These are phyloP conservation scores for Massarina eburnea DNA, from an alignment of 2,329 filamentous ascomycete genomes.

Conservation along the genomic window DNA sequence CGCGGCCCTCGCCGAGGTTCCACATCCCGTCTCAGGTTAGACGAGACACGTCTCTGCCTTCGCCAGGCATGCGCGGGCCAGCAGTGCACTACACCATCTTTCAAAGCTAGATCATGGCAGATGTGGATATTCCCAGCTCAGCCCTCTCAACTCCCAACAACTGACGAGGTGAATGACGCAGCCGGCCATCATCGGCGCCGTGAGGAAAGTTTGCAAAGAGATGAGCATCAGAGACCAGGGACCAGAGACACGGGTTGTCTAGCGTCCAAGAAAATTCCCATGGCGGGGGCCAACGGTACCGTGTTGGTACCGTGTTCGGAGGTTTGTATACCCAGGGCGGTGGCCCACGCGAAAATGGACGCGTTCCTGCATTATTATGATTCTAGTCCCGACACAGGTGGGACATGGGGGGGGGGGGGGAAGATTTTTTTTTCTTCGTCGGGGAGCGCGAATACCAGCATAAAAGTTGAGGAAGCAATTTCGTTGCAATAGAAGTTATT, in stretches of 20 bases:
- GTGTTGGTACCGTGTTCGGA: background rate
- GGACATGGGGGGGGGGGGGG: no score
- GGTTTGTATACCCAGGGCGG: constrained; percentile 24
- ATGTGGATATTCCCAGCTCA: background rate
- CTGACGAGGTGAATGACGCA: no score
- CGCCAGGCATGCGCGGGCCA: no score
- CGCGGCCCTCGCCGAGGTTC: constrained; percentile 32
- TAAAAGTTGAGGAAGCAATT: no score
- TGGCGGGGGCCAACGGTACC: constrained; percentile 3
- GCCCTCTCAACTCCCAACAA: background rate
- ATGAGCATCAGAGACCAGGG: constrained; percentile 5
- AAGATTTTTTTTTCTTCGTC: no score
- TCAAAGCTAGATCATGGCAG: no score
- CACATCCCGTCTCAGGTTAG: constrained; percentile 36
- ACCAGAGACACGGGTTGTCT: constrained; percentile 11
- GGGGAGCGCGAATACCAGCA: no score
- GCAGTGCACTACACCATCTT: no score
- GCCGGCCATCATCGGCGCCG: no score
- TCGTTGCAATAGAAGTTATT: no score
- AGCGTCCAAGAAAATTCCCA: constrained; percentile 1
- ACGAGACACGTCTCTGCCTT: constrained; percentile 23
- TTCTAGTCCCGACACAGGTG: no score
- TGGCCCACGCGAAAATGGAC: constrained; percentile 20
- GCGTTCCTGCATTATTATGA: no score
- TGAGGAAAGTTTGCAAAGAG: background rate